Percentiles rank a stretch among this genome's conserved stretches.
phyloP scores from a whole-genome alignment of 2,329 filamentous ascomycete species.

The Harringtonia aguacate region DNA sequence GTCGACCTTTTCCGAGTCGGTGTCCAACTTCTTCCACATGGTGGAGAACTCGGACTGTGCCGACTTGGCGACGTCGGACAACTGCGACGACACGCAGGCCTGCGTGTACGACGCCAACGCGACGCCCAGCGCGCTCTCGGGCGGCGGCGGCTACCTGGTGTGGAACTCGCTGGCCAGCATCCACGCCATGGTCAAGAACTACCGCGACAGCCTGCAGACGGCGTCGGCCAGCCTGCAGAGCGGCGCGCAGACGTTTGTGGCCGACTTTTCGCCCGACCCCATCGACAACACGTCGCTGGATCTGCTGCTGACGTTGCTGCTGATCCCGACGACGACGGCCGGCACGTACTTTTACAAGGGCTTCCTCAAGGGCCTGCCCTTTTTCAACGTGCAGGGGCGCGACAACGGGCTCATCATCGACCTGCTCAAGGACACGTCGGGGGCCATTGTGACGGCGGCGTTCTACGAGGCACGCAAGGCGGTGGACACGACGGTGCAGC shows the following conservation, averaged over 20 bases:
- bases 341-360: neutral
- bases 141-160: neutral
- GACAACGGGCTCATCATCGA: neutral
- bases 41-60: neutral
- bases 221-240: neutral
- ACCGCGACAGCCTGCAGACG: neutral
- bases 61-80: neutral
- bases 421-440: neutral
- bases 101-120: neutral
- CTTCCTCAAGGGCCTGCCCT: neutral
- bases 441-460: neutral
- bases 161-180: neutral
- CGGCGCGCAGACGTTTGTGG: neutral
- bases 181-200: neutral
- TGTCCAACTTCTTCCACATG: neutral
- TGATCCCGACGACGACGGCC: neutral
- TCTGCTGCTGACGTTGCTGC: neutral
- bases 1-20: neutral
- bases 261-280: neutral
- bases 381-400: neutral
- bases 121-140: neutral
- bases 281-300: neutral
- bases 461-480: neutral
- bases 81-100: neutral
- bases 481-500: neutral